phyloP scores from a whole-genome alignment of 306 rosid genomes.

The Quercus mongolica region DNA sequence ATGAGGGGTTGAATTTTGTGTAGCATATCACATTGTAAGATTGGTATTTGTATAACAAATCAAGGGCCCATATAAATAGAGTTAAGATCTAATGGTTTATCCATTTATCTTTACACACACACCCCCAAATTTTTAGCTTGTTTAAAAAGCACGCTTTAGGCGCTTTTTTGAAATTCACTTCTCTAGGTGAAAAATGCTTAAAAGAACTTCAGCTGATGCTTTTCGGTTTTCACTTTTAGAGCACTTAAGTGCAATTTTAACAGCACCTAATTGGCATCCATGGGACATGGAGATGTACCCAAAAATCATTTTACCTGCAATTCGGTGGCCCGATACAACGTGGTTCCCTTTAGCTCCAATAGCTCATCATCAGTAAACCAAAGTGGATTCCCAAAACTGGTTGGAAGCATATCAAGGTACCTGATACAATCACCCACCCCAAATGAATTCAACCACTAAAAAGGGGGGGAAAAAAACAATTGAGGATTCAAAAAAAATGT shows the following conservation, averaged over 20 bases:
- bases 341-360: constrained; percentile 78
- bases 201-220: too few species aligned
- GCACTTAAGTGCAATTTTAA: not conserved
- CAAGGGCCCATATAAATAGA: too few species aligned
- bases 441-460: constrained; percentile 21
- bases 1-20: too few species aligned
- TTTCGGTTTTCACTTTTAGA: too few species aligned
- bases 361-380: constrained; percentile 84
- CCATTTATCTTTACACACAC: too few species aligned
- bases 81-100: too few species aligned
- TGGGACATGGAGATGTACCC: constrained; percentile 10
- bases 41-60: too few species aligned
- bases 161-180: too few species aligned
- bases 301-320: constrained; percentile 57
- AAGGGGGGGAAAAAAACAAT: constrained; percentile 1
- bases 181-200: too few species aligned
- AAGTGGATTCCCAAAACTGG: constrained; percentile 75
- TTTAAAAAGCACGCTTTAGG: too few species aligned
- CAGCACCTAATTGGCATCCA: not conserved
- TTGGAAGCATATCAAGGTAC: constrained; percentile 93
- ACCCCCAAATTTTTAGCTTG: too few species aligned
- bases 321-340: constrained; percentile 76
- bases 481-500: constrained; percentile 15
- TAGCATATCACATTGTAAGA: too few species aligned
- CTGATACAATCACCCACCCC: constrained; percentile 44